phyloP scores from a whole-genome alignment of 2,329 filamentous ascomycete genomes.

The Helicocarpus griseus region DNA sequence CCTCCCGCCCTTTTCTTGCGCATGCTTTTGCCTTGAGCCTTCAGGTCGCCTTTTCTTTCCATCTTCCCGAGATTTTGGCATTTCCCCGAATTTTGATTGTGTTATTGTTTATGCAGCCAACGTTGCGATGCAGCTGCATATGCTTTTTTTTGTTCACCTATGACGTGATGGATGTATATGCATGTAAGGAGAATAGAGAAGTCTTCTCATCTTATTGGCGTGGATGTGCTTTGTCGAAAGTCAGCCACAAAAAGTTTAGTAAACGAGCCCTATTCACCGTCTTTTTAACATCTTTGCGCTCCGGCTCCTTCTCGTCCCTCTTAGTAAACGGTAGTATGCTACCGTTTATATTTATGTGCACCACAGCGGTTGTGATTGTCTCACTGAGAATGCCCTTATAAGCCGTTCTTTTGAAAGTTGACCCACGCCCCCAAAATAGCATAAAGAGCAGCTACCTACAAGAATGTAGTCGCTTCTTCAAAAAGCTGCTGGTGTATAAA shows the following conservation, averaged over 20 bases:
- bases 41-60: background rate
- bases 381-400: too few relatives aligned
- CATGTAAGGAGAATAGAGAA: background rate
- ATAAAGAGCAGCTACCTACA: too few relatives aligned
- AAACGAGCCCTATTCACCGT: background rate
- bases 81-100: too few relatives aligned
- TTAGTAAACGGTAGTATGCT: background rate
- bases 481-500: too few relatives aligned
- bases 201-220: background rate
- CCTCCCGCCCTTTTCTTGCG: background rate
- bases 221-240: background rate
- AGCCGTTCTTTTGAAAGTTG: too few relatives aligned
- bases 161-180: background rate
- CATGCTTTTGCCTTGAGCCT: too few relatives aligned
- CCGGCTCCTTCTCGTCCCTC: too few relatives aligned
- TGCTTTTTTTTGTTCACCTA: background rate
- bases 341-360: background rate
- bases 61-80: background rate
- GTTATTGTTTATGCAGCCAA: too few relatives aligned
- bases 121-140: background rate
- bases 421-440: too few relatives aligned
- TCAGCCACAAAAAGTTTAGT: background rate
- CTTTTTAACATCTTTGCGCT: background rate
- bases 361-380: background rate
- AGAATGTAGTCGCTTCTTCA: too few relatives aligned